These are phyloP conservation scores for Colletotrichum truncatum DNA, from an alignment of 2,329 filamentous ascomycete genomes.

Conservation along the genomic window DNA sequence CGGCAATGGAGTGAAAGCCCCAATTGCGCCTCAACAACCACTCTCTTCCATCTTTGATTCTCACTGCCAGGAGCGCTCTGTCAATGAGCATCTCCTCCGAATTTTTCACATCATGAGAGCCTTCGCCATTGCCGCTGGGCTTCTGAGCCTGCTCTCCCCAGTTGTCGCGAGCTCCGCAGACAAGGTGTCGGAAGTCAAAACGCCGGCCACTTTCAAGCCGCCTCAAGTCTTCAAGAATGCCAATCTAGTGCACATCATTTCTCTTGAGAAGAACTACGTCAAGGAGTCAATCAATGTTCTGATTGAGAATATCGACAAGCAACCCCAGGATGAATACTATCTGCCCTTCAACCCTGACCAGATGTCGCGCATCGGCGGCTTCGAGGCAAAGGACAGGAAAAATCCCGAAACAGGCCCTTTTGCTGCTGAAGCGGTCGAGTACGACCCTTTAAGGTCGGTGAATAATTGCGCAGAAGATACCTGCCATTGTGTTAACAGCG, in stretches of 20 bases:
- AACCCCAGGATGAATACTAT: slow-evolving; percentile 90
- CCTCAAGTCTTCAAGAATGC: slow-evolving; percentile 93
- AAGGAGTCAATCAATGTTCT: slow-evolving; percentile 94
- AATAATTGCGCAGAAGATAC: background rate
- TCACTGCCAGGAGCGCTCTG: slow-evolving; percentile 32
- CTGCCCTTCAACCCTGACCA: slow-evolving; percentile 83
- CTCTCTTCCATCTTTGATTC: slow-evolving; percentile 22
- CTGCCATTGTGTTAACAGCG: background rate
- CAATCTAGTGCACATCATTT: slow-evolving; percentile 90
- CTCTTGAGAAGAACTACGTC: slow-evolving; percentile 91
- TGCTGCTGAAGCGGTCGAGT: slow-evolving; percentile 72
- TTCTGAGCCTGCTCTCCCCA: slow-evolving; percentile 65
- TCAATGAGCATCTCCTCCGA: slow-evolving; percentile 38
- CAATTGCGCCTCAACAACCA: slow-evolving; percentile 30
- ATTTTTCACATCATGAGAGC: slow-evolving; percentile 52
- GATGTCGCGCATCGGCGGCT: slow-evolving; percentile 80
- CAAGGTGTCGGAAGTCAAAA: slow-evolving; percentile 63
- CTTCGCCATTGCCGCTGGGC: slow-evolving; percentile 62
- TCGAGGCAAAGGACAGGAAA: slow-evolving; percentile 96
- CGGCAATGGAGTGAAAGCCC: slow-evolving; percentile 32
- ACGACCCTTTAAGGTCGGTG: slow-evolving; percentile 66
- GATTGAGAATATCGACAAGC: slow-evolving; percentile 84
- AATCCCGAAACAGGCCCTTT: slow-evolving; percentile 74
- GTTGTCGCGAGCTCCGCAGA: slow-evolving; percentile 46
- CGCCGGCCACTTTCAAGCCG: slow-evolving; percentile 78